Evolutionary conservation across 2,329 filamentous ascomycete genomes (phyloP), one percentile per base, ranked within the genome.

Genomic region (Neobulgaria alba): DNA sequence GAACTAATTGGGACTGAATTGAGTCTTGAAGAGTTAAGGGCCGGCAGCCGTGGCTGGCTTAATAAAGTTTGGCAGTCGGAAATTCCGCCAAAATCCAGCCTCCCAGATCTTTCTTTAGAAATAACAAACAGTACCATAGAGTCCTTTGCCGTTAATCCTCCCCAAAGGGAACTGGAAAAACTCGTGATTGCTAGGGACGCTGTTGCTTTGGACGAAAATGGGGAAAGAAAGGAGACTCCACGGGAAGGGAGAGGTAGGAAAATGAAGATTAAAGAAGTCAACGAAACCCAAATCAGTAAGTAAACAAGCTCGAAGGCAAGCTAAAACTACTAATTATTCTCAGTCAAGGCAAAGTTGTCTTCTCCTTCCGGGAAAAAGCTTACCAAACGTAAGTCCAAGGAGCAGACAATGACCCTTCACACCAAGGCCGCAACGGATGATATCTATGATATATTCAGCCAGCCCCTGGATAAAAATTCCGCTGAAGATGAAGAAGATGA

Each of bases 331-430:
- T 66, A 54, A 71, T 52, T 42, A 7, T 15, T 29, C 45, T 46
- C 52, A 92, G 87, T 96, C 62, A 92, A 94, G 70, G 83, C 88
- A 42, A 95, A 95, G 54, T 69, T 96, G 40, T 86, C 92, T 56
- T 95, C 90, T 2, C 90, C 89, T 0, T 85, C 85, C 0, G 77
- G 80, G n/a, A 79, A 79, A 3, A 96, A 93, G 62, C 72, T 90
- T 41, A 83, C 81, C 49, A 92, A 84, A 60, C 80, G 79, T 53
- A 53, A 61, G 52, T 72, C 71, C 9, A 65, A 70, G 26, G 90
- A 96, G 62, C 85, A 89, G n/a, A 98, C 92, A 2, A 95, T 98
- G 89, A 98, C 92, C 1, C 77, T 98, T 50, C 88, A 96, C 58
- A 98, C 92, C 10, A 85, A 78, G 54, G 90, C 92, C 50, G 92